Percentiles rank a stretch among this genome's conserved stretches.
These are phyloP conservation scores for Aureoboletus auriporus DNA, from an alignment of 768 basidiomycete genomes.

Conservation along the genomic window DNA sequence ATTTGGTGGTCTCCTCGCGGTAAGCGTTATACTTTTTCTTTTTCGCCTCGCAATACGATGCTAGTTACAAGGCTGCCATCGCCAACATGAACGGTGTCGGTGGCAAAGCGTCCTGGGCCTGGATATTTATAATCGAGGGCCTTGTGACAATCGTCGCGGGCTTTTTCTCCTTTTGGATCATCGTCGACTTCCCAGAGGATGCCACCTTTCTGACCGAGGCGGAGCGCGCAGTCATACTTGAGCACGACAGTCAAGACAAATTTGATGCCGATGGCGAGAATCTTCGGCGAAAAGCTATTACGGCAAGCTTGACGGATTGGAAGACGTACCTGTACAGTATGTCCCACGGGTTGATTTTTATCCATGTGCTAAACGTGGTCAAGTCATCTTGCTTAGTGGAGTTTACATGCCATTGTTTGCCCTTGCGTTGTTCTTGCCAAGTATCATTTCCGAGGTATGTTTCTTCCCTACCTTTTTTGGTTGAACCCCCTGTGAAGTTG, in stretches of 20 bases:
- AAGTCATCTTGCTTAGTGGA: constrained; percentile 56
- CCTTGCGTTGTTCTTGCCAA: constrained; percentile 74
- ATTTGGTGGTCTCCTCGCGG: constrained; percentile 73
- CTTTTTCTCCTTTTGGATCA: constrained; percentile 64
- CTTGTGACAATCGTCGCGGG: constrained; percentile 66
- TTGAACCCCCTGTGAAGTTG: no score
- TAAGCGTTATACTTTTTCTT: constrained; percentile 22
- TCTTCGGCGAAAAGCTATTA: constrained; percentile 55
- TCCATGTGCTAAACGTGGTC: not conserved
- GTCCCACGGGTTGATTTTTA: not conserved
- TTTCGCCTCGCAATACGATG: not conserved
- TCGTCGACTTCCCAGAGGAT: constrained; percentile 81
- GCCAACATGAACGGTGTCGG: constrained; percentile 70
- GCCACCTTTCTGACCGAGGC: constrained; percentile 72
- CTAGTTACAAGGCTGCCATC: constrained; percentile 44
- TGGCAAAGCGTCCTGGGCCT: constrained; percentile 61
- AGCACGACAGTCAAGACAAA: constrained; percentile 60
- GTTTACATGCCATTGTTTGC: constrained; percentile 69
- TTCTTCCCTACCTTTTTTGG: not conserved
- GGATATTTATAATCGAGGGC: constrained; percentile 79
- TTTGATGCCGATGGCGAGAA: constrained; percentile 71
- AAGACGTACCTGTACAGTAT: constrained; percentile 56
- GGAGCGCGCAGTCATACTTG: constrained; percentile 63
- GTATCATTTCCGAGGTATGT: constrained; percentile 67
- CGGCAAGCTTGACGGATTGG: constrained; percentile 60